Base-by-base conservation (phyloP, 306 rosid species). In the Malus sylvestris region DNA sequence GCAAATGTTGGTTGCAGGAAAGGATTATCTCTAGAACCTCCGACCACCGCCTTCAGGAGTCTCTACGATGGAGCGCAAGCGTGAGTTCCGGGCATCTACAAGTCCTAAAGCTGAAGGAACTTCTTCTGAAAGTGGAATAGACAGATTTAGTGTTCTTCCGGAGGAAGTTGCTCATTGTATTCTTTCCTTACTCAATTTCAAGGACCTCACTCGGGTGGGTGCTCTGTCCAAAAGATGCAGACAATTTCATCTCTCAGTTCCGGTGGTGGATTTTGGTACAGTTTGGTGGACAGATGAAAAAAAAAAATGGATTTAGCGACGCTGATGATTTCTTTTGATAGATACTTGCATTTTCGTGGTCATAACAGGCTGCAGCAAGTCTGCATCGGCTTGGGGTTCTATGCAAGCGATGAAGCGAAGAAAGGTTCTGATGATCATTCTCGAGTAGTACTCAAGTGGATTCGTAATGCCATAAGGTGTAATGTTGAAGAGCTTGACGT, bases 401-500 rank as follows among this genome's bases (percentile, higher is more conserved):
- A 0, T 49, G 23, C 61, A 15, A 22, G 42, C 14, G 63, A 58
- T n/a, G 12, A 11, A 58, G 29, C 1, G 13, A 22, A 58, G 14
- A 22, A n/a, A 4, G 11, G 13, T 22, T 20, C 9, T 10, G 78
- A 46, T 27, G 78, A 74, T 8, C 18, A 22, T 52, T 46, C 19
- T 13, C 63, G 32, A 25, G 3, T 74, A 10, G 16, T 74, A 30
- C 13, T 63, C 11, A 42, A 30, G 2, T 74, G 78, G 71, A 10
- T 74, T 40, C 62, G 30, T 13, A 64, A 18, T 19, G 71, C 63
- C 23, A 71, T 64, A 32, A 63, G 23, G 29, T 63, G 78, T 58
- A 75, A 75, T 63, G 71, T 64, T 32, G 68, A 75, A 53, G 62
- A 42, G 25, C 70, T 75, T 32, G 71, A 45, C 20, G 14, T 23